Conservation (phyloP, 768 basidiomycete genomes). For the Kockovaella imperatae region DNA sequence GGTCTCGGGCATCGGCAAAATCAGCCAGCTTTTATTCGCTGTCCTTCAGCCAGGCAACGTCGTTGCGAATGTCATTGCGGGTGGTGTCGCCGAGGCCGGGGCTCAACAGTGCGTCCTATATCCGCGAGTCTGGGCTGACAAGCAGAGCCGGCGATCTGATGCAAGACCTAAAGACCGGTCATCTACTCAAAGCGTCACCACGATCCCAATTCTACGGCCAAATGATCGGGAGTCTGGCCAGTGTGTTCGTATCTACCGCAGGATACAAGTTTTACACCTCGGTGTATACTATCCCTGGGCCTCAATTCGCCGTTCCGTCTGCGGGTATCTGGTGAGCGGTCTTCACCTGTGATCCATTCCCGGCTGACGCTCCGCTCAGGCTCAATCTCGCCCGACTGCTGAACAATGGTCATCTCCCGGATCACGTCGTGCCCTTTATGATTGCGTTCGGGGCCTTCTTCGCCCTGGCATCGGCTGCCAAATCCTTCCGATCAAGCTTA, state of each 20-base stretch:
- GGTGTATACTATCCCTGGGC: constrained; percentile 82
- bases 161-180: constrained; percentile 97
- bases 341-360: constrained; percentile 50
- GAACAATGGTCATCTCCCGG: constrained; percentile 68
- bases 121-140: constrained; percentile 4
- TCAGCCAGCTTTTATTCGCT: constrained; percentile 88
- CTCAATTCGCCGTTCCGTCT: constrained; percentile 90
- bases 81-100: constrained; percentile 67
- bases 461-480: constrained; percentile 58
- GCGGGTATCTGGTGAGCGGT: constrained; percentile 73
- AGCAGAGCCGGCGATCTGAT: constrained; percentile 87
- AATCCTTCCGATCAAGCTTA: constrained; percentile 49
- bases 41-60: constrained; percentile 90
- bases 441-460: constrained; percentile 64
- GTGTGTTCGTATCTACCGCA: constrained; percentile 78
- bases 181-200: constrained; percentile 83
- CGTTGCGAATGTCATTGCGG: constrained; percentile 96
- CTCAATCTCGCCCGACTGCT: constrained; percentile 47
- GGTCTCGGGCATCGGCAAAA: constrained; percentile 75
- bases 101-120: constrained; percentile 23
- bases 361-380: constrained; percentile 31
- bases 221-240: constrained; percentile 78
- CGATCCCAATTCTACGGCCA: constrained; percentile 88
- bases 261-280: constrained; percentile 79
- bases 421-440: constrained; percentile 71